Percentiles rank a stretch among this genome's conserved stretches.
Evolutionary conservation across 805 yeast genomes (phyloP).

Genomic region (Starmerella floricola): DNA sequence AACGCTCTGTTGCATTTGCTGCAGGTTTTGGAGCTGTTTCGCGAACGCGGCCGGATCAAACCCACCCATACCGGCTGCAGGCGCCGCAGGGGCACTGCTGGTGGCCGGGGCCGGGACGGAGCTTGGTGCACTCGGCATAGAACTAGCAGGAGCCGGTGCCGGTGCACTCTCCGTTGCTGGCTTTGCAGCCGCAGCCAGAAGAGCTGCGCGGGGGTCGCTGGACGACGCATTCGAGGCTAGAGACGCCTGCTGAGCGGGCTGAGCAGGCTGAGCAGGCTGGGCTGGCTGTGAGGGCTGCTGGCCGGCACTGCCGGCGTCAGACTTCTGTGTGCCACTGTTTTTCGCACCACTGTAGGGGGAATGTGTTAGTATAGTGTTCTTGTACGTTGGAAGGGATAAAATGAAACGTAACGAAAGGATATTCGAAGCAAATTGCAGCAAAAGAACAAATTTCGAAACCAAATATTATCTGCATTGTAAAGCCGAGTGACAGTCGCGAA

Average conservation of each 20-base stretch:
- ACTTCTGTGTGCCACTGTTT: slow-evolving; percentile 12
- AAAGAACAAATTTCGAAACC: too few relatives aligned
- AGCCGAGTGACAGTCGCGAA: not conserved
- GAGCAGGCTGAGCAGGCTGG: too few relatives aligned
- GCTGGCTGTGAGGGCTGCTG: not conserved
- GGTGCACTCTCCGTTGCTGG: not conserved
- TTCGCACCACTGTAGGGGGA: slow-evolving; percentile 28
- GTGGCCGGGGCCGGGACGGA: slow-evolving; percentile 6
- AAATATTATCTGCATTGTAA: not conserved
- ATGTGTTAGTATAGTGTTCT: slow-evolving; percentile 22
- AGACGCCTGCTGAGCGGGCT: too few relatives aligned
- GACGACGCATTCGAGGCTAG: not conserved
- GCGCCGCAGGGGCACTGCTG: slow-evolving; percentile 17
- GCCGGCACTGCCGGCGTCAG: not conserved
- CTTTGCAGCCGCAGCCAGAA: not conserved
- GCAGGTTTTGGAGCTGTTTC: slow-evolving; percentile 23
- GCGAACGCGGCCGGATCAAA: slow-evolving; percentile 23
- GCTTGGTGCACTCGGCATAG: not conserved
- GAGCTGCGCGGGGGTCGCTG: slow-evolving; percentile 5
- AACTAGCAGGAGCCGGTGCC: not conserved
- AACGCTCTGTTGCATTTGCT: slow-evolving; percentile 20
- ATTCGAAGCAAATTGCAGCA: too few relatives aligned
- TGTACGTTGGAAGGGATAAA: too few relatives aligned
- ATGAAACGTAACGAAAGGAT: too few relatives aligned
- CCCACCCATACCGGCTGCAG: slow-evolving; percentile 16